Base-by-base conservation (phyloP, 1,284 basidiomycete genomes). In the Apiotrichum montevideense region DNA sequence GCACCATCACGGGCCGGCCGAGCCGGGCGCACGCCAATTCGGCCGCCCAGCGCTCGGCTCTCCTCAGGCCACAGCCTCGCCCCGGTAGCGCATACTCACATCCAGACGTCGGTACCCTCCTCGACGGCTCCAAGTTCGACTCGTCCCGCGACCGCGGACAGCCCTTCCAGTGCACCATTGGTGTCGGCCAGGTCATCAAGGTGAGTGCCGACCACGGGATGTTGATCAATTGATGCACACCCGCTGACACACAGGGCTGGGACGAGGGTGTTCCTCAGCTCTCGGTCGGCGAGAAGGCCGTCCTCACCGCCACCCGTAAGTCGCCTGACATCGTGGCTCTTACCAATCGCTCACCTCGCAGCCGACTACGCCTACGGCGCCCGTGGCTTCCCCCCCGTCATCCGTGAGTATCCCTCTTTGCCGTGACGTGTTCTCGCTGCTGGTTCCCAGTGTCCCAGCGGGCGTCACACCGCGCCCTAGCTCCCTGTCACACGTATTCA, bases 181-280 rank as follows among this genome's bases (percentile, higher is more conserved):
- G 88, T 55, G 80, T 85, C 46, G 87, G 86, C 40, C 85, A 85
- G 73, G 89, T 92, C 55, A 92, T 92, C 78, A 86, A 82, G 73
- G 61, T 62, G 21, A 3, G 60, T 48, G 13, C 5, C 33, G 13
- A 21, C 34, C 35, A 11, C 13, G 4, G 6, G n/a, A 11, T 15
- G 35, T 34, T 15, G 6, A 48, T 54, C 66, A 65, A 58, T 66
- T 67, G 37, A 39, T 13, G 37, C 53, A 66, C 21, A 21, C 21
- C 21, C 21, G 21, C 21, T 21, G 21, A 21, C 21, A 21, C 66
- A 55, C 65, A 69, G 61, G 90, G 90, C 44, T 94, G 90, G 90
- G 90, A 94, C 71, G 89, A 92, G 77, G 89, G 90, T 57, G 86
- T 91, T 35, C 83, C 81, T 14, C 81, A 88, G 78, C 76, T 91